These are phyloP conservation scores for Xylariaceae sp. DNA, from an alignment of 2,329 filamentous ascomycete genomes.

Conservation along the genomic window DNA sequence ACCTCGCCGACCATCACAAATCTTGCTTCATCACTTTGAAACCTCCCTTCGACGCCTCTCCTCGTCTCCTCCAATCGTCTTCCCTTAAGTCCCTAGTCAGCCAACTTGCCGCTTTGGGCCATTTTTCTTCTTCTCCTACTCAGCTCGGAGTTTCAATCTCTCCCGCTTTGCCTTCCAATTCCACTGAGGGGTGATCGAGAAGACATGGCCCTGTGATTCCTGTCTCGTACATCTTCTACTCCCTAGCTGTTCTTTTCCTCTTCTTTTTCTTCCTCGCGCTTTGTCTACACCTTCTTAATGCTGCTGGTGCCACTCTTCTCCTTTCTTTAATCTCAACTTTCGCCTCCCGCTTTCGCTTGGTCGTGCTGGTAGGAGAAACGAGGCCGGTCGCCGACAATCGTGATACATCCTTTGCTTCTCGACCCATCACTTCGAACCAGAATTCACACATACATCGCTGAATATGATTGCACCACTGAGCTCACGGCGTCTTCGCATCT, in stretches of 20 bases:
- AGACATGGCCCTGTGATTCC: not conserved
- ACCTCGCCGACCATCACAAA: not conserved
- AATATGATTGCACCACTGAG: slow-evolving; percentile 30
- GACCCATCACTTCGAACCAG: not conserved
- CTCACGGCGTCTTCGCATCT: slow-evolving; percentile 30
- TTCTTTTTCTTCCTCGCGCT: not conserved
- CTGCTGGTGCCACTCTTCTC: not conserved
- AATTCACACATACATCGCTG: not conserved
- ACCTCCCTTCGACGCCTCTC: not conserved
- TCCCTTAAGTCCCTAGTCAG: not conserved
- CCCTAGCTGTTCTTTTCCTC: not conserved
- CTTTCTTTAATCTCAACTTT: slow-evolving; percentile 10
- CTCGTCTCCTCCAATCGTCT: not conserved
- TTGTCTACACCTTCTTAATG: not conserved
- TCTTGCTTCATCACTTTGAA: not conserved
- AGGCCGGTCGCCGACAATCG: not conserved
- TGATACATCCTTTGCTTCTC: not conserved
- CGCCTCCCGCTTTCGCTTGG: not conserved
- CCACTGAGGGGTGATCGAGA: not conserved
- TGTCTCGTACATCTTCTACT: not conserved
- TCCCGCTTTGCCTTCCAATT: not conserved
- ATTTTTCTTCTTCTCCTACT: not conserved
- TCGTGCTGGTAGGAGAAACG: not conserved
- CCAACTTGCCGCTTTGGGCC: not conserved
- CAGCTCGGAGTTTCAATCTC: not conserved